Evolutionary conservation across 1,284 basidiomycete species (phyloP).

Genomic region (Cystobasidium sp.): DNA sequence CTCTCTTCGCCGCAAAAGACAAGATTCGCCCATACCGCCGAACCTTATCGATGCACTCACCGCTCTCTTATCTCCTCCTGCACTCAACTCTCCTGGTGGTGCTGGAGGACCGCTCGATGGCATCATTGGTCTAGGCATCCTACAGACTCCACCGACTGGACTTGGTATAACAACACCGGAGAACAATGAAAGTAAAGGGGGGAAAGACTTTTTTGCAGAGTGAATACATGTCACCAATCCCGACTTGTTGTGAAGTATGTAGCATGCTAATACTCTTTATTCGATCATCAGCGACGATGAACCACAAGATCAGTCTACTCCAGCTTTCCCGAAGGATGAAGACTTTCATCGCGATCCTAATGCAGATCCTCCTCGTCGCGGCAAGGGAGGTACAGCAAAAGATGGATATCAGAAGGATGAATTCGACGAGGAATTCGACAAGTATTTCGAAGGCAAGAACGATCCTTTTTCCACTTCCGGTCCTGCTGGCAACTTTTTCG

Average conservation of each 20-base stretch:
- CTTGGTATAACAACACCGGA: constrained; percentile 2
- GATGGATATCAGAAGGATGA: not conserved
- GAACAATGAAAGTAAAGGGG: not conserved
- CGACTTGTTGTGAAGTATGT: not conserved
- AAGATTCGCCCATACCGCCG: not conserved
- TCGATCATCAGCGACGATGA: not conserved
- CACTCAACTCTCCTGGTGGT: not conserved
- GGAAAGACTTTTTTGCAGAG: not conserved
- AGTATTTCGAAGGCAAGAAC: not conserved
- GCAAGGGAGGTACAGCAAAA: not conserved
- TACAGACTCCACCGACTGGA: not conserved
- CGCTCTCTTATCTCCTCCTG: not conserved
- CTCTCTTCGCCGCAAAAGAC: not conserved
- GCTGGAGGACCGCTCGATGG: not conserved
- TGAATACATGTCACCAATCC: not conserved
- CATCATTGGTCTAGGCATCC: not conserved
- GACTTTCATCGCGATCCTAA: constrained; percentile 3
- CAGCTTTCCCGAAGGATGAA: not conserved
- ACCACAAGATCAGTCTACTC: not conserved
- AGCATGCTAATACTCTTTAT: not conserved
- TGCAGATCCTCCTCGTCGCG: not conserved
- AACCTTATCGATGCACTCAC: constrained; percentile 9
- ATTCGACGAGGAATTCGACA: not conserved
- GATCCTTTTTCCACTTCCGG: not conserved
- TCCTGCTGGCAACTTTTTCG: not conserved